Evolutionary conservation across 257 asterid genomes (phyloP).

Genomic region (Solanum corneliomulleri): DNA sequence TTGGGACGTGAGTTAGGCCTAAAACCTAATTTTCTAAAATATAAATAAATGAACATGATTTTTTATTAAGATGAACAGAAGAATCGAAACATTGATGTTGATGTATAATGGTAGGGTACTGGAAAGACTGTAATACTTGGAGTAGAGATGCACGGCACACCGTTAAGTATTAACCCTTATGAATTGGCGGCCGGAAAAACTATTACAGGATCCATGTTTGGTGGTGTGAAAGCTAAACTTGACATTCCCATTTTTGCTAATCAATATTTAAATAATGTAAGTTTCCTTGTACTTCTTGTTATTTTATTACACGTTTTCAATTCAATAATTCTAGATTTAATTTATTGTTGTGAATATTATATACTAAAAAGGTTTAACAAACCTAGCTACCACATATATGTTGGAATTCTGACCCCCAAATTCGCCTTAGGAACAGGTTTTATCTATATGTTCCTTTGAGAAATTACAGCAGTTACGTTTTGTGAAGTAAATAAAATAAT

Average conservation of each 20-base stretch:
- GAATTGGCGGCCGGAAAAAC: conserved; percentile 14
- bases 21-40: too few species aligned
- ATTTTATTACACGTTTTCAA: background rate
- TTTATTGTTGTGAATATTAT: background rate
- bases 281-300: background rate
- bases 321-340: background rate
- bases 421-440: too few species aligned
- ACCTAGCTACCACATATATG: background rate
- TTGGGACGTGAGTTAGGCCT: accelerated
- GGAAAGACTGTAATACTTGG: conserved; percentile 34
- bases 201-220: conserved; percentile 19
- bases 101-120: conserved; percentile 12
- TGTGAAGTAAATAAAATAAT: too few species aligned
- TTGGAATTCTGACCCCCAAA: too few species aligned
- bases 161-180: conserved; percentile 12
- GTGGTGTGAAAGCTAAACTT: conserved; percentile 33
- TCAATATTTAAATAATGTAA: conserved; percentile 15
- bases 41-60: too few species aligned
- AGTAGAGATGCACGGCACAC: conserved; percentile 25
- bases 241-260: conserved; percentile 15
- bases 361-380: background rate
- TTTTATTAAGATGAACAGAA: too few species aligned
- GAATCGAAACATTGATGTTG: too few species aligned
- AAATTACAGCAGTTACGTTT: too few species aligned
- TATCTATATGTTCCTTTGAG: too few species aligned